These are phyloP conservation scores for Trametes meyenii DNA, from an alignment of 768 basidiomycete genomes.

Conservation along the genomic window DNA sequence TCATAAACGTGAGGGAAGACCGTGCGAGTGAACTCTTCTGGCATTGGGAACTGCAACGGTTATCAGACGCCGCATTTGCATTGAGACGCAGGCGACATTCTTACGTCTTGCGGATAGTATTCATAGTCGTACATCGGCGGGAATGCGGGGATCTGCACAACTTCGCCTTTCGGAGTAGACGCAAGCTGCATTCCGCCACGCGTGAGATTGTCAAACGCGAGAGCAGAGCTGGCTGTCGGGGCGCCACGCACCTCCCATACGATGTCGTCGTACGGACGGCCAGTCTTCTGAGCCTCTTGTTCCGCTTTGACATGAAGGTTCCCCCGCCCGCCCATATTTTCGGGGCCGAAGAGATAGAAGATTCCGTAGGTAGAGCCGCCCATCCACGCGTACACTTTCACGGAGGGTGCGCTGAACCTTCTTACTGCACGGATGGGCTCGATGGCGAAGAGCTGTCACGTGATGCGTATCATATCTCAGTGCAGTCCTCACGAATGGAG, in stretches of 20 bases:
- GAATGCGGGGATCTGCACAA: constrained; percentile 24
- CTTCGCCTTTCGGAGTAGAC: neutral
- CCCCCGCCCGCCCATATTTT: constrained; percentile 14
- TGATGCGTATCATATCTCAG: neutral
- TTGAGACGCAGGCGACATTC: neutral
- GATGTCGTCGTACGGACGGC: neutral
- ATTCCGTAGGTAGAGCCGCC: constrained; percentile 1
- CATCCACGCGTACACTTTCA: constrained; percentile 23
- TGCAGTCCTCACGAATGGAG: neutral
- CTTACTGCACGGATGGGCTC: constrained; percentile 4
- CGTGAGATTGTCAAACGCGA: neutral
- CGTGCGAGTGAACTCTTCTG: neutral
- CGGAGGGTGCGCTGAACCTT: constrained; percentile 8
- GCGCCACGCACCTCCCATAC: neutral
- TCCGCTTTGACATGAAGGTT: constrained; percentile 12
- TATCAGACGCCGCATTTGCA: no score
- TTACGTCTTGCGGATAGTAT: constrained; percentile 24
- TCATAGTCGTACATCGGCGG: constrained; percentile 31
- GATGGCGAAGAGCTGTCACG: constrained; percentile 15
- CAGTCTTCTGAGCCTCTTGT: constrained; percentile 5
- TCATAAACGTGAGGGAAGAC: neutral
- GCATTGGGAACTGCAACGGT: neutral
- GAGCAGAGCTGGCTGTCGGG: neutral
- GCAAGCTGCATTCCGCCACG: constrained; percentile 1
- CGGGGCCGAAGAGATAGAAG: constrained; percentile 17